Evolutionary conservation across 1,284 basidiomycete species (phyloP), one percentile per base, ranked within the genome.

Genomic region (Moesziomyces globuligerus): DNA sequence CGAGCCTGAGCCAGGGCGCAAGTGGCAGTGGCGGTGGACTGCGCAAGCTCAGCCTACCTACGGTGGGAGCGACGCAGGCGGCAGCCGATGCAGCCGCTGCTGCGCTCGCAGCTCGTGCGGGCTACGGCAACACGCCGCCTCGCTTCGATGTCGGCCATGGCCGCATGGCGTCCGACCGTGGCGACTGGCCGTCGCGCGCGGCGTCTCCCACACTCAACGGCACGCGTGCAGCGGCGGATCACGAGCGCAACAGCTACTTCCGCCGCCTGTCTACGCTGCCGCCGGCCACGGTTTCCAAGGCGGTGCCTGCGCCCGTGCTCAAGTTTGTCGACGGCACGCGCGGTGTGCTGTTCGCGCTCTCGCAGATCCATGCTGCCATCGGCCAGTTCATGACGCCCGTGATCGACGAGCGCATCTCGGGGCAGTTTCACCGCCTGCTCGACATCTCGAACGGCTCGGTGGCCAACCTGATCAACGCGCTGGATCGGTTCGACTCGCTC

Each of bases 401-500:
- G 21, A 89, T 90, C 49, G 90, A 94, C 77, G 93, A 94, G 62
- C 88, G 92, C n/a, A 83, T 96, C 29, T 11, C 72, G 24, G 53
- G 62, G 11, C 75, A 73, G 24, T 78, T 78, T 28, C 68, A 75
- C 40, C 60, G 74, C 17, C 53, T 76, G 21, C 69, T 79, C 28
- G 72, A 76, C 29, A 65, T 93, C 7, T 93, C 93, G 0, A 90
- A 89, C 76, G 84, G 86, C 44, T 92, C 92, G 71, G 91, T 97
- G 86, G 87, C 88, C 53, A 88, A 89, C 57, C 86, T 98, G 13
- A 96, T 98, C 81, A 88, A 89, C 58, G 89, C 92, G 0, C 87
- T 98, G 41, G 96, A 98, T 81, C 89, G 90, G 18, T 98, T 98
- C 83, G 96, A 99, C 81, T 87, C 90, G 2, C 87, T 89, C 72